Conservation (phyloP, 805 yeast genomes). For the Kurtzmaniella cleridarum region DNA sequence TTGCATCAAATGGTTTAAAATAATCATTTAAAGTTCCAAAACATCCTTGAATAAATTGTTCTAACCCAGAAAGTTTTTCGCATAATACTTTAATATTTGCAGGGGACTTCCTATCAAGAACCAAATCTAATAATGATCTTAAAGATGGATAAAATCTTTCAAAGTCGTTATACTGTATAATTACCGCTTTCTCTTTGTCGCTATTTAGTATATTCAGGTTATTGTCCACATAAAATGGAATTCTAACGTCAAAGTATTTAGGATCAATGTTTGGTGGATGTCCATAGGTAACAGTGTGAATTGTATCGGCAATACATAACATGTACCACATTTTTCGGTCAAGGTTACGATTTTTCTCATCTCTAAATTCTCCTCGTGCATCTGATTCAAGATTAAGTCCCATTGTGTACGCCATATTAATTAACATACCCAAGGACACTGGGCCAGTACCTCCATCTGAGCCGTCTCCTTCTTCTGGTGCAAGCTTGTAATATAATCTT, state of each 20-base stretch:
- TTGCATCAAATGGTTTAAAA: constrained; percentile 11
- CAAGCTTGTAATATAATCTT: constrained; percentile 44
- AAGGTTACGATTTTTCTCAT: constrained; percentile 19
- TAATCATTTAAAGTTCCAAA: constrained; percentile 3
- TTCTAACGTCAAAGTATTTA: constrained; percentile 22
- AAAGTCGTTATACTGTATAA: constrained; percentile 23
- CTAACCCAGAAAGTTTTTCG: constrained; percentile 23
- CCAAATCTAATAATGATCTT: constrained; percentile 18
- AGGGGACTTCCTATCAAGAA: constrained; percentile 14
- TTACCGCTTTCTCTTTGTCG: constrained; percentile 31
- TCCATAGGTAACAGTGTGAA: constrained; percentile 28
- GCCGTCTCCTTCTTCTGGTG: constrained; percentile 56
- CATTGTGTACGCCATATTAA: constrained; percentile 62
- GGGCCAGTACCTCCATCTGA: constrained; percentile 58
- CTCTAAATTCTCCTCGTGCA: constrained; percentile 29
- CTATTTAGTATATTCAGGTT: constrained; percentile 28
- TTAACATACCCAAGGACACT: constrained; percentile 47
- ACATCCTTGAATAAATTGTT: constrained; percentile 9
- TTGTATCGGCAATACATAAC: constrained; percentile 22
- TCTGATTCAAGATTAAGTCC: constrained; percentile 69
- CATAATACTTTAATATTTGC: constrained; percentile 16
- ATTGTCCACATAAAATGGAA: constrained; percentile 31
- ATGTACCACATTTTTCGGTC: constrained; percentile 35
- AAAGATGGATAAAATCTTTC: constrained; percentile 23
- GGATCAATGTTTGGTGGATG: constrained; percentile 25